Evolutionary conservation across 2,329 filamentous ascomycete genomes (phyloP), one percentile per base, ranked within the genome.

Genomic region (Tolypocladium tundrense): DNA sequence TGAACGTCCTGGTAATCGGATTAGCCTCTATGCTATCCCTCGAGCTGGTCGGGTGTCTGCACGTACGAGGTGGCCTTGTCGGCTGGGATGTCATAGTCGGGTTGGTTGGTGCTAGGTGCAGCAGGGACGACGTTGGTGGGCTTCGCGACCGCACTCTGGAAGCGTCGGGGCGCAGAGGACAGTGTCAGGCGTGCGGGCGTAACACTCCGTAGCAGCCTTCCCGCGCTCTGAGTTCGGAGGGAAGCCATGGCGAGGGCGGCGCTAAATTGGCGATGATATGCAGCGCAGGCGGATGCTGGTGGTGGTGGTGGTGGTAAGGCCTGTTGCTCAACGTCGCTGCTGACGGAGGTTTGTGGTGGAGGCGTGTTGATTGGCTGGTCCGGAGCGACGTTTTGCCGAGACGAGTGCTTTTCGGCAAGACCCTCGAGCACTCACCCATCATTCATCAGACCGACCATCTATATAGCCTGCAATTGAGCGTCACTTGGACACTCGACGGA

Each of bases 11-110:
- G 69, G 53, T 19, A 37, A 21, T 8, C 1, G 11, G 19, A 27
- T 54, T 56, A 43, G 54, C 51, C 37, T 24, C 31, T 6, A 4
- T 2, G 27, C 5, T 33, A n/a, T 8, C 3, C n/a, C 6, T 16
- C 4, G 16, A 40, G 14, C 6, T 41, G 35, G 4, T 19, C 21
- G 31, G 19, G 6, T 40, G 16, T 39, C 37, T 59, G 14, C 11
- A 27, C 73, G 65, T 83, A 97, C 92, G 92, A 97, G 63, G 91
- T 95, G 62, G 89, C 89, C 75, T 91, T 92, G 75, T 97, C 93
- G 66, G 89, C 81, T 55, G 86, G 86, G 50, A 87, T 88, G 64
- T 82, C 81, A 72, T 95, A 97, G 71, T 96, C 88, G 60, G 90
- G 91, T 66, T 88, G 81, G 72, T 94, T 90, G 50, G 61, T 79